Evolutionary conservation across 352 stramenopile species (phyloP), one percentile per base, ranked within the genome.

Genomic region (Pythium guiyangense): DNA sequence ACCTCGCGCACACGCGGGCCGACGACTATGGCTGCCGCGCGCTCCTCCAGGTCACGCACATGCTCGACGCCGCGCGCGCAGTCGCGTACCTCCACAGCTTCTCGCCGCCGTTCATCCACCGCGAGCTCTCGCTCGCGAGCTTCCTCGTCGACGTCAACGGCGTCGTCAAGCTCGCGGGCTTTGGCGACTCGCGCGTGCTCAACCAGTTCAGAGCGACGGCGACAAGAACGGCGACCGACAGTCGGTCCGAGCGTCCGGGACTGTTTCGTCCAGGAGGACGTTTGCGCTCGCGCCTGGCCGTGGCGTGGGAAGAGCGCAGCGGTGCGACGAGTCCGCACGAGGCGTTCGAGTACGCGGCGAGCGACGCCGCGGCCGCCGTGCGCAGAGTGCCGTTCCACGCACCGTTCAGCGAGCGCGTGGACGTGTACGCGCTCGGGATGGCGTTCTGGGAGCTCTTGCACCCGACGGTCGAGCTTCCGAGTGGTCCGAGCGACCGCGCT

Each of bases 371-470:
- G 3, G 29, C 29, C 29, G 58, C 89, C 10, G 74, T 79, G 77
- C 52, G 74, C 63, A 48, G 70, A 70, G 18, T 71, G 60, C 54
- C 75, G 67, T 53, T 51, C 51, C 55, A 77, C 26, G 71, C 70
- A 31, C 59, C 64, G 15, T 93, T 90, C 59, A 76, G 71, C 4
- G 79, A 92, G 43, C 73, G 71, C 15, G 70, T 84, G 18, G 83
- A 93, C 51, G 70, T 93, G 18, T 92, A 87, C 52, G 76, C 74
- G n/a, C 63, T 93, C 34, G 82, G 61, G 37, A 84, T 92, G 46
- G 86, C 82, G 14, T 71, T 92, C 49, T 92, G 83, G 81, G 73
- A 92, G 42, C 71, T 93, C 6, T 53, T 86, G 29, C 69, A 88
- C 50, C 77, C 77, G 3, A 59, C 67, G 35, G 64, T 76, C 39